These are phyloP conservation scores for Globisporangium carolinianum DNA, from an alignment of 352 stramenopile species.

Conservation along the genomic window DNA sequence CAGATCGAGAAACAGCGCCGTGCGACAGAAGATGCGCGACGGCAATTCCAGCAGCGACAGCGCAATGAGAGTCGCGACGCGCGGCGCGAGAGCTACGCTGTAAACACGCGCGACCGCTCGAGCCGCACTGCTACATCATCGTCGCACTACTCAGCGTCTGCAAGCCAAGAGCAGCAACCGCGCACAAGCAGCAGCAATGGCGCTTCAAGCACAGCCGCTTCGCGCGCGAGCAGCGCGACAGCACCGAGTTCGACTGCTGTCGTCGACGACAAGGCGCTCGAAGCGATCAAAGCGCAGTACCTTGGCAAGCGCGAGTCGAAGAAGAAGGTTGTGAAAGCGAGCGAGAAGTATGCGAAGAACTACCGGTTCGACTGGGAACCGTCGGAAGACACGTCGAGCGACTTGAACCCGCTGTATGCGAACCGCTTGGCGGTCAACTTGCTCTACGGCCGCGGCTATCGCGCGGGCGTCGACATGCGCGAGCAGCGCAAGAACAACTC, in stretches of 20 bases:
- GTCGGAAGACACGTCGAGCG: conserved; percentile 86
- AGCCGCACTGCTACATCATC: background rate
- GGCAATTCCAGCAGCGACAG: conserved; percentile 59
- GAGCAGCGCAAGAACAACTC: conserved; percentile 91
- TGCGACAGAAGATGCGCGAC: conserved; percentile 43
- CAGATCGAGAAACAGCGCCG: conserved; percentile 53
- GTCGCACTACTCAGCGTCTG: background rate
- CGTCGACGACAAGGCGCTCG: conserved; percentile 68
- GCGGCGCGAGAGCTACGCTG: background rate
- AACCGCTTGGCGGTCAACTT: conserved; percentile 87
- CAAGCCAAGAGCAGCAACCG: background rate
- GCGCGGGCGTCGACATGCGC: conserved; percentile 89
- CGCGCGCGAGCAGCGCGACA: no score
- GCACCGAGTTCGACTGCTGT: background rate
- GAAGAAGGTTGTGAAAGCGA: conserved; percentile 89
- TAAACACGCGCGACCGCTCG: background rate
- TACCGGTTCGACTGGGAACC: conserved; percentile 94
- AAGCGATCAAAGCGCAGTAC: conserved; percentile 87
- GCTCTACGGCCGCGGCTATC: conserved; percentile 89
- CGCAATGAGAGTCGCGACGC: conserved; percentile 13
- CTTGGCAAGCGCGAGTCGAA: conserved; percentile 81
- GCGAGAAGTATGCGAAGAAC: conserved; percentile 90
- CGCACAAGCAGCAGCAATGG: conserved; percentile 9
- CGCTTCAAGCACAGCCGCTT: no score
- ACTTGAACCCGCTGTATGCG: conserved; percentile 90